Evolutionary conservation across 139 green algal genomes (phyloP), one percentile per base, ranked within the genome.

Genomic region (Yamagishiella unicocca): DNA sequence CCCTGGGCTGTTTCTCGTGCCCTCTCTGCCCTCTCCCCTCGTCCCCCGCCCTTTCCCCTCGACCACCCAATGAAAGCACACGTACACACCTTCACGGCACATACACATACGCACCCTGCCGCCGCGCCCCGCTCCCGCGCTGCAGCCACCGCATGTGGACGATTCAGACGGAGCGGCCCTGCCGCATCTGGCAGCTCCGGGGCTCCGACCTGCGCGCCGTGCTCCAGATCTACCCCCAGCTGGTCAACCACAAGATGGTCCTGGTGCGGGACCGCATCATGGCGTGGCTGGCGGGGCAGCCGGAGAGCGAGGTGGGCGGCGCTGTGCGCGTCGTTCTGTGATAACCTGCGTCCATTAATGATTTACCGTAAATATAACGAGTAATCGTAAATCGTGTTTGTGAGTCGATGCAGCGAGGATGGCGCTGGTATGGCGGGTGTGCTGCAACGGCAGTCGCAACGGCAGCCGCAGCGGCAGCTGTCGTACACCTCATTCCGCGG

Each of bases 181-280:
- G 79, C 58, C 79, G 79, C 42, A 45, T 62, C 35, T 85, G 79
- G 79, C 61, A 76, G 35, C 79, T 85, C n/a, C 79, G 79, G 17
- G 79, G 45, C 40, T 29, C 61, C 79, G 9, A 61, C 1, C 79
- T 85, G 79, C 58, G 58, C 12, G 40, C 61, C 42, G 58, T 27
- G 33, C 79, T 66, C 38, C 55, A 43, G 14, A 62, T 85, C 14
- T 85, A 85, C 43, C 79, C 79, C 5, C 0, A 31, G 29, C 1
- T 50, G 29, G 2, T 17, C 22, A n/a, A 4, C 19, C 40, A 62
- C 40, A 1, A 64, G 19, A 42, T 75, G 42, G 14, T 0, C 0
- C 45, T 50, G 61, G 38, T 85, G 62, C 61, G 79, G 25, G 61
- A 62, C 29, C 79, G 61, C 19, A 37, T 85, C 25, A 45, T 75